Evolutionary conservation across 2,329 filamentous ascomycete genomes (phyloP), one percentile per base, ranked within the genome.

Genomic region (Paecilomyces niveus): DNA sequence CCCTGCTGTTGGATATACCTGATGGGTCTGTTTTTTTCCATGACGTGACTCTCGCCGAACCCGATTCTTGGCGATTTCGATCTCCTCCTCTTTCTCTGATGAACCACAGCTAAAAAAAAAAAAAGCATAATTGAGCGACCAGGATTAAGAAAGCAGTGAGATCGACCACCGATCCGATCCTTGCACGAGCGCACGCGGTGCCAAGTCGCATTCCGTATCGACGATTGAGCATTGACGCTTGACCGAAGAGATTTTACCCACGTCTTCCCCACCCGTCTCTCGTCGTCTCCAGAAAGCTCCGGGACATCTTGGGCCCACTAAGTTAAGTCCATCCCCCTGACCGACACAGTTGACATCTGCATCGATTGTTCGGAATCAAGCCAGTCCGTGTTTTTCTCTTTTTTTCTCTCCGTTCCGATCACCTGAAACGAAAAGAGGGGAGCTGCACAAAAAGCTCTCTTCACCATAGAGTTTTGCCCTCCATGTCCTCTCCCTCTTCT

Each of bases 401-500:
- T 1, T 45, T 21, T 18, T 45, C 39, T 45, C 18, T 45, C 18
- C 39, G 7, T n/a, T 45, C 39, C 39, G 39, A 21, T 45, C 39
- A 21, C 15, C 39, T 45, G 39, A 3, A 45, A n/a, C 39, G 15
- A 45, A 18, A n/a, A 45, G n/a, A 45, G 15, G 39, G 39, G 39
- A 45, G 39, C 9, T n/a, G 39, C 8, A 18, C 39, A 45, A 21
- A 6, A 45, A n/a, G 39, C 39, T 45, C 39, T 45, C 39, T 45
- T 45, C 39, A 45, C 39, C 39, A 7, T n/a, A 6, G 15, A 45
- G 15, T 18, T 13, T 45, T 35, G 52, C 59, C 24, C 64, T 74
- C 61, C 62, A 88, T 89, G 86, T 82, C 86, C 29, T 86, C 85
- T 31, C 80, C 84, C 35, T 82, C 80, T 26, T 77, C 78, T 22